Conservation (phyloP, 345 rosid genomes). For the Geranium rotundifolium region DNA sequence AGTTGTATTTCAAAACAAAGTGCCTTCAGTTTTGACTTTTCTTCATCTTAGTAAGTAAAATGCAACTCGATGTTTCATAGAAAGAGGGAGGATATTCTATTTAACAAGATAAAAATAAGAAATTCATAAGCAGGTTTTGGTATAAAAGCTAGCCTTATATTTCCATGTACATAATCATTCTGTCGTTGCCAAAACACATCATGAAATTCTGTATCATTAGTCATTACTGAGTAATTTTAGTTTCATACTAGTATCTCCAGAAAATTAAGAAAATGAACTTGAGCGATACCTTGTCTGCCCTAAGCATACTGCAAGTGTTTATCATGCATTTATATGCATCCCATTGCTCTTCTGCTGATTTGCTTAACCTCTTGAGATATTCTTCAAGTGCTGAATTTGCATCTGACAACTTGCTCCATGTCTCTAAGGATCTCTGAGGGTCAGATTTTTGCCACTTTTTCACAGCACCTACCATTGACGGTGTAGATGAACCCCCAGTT, state of each 20-base stretch:
- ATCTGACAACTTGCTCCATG: constrained; percentile 67
- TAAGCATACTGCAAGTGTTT: constrained; percentile 54
- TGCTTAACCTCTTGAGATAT: constrained; percentile 48
- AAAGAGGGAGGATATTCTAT: too few species aligned
- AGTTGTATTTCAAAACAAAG: too few species aligned
- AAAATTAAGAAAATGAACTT: constrained; percentile 1
- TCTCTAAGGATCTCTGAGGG: constrained; percentile 66
- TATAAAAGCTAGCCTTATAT: neutral
- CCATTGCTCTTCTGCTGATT: constrained; percentile 69
- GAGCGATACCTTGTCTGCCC: constrained; percentile 52
- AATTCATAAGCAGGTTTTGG: neutral
- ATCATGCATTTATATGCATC: constrained; percentile 44
- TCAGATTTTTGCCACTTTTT: constrained; percentile 89
- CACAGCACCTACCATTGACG: constrained; percentile 97
- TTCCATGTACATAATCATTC: neutral
- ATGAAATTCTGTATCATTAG: neutral
- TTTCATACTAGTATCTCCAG: neutral
- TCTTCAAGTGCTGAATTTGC: constrained; percentile 66
- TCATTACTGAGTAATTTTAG: neutral
- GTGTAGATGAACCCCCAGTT: constrained; percentile 91
- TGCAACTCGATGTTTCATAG: too few species aligned
- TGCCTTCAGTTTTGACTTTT: too few species aligned
- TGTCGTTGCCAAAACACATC: neutral
- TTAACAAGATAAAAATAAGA: neutral
- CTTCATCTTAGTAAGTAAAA: too few species aligned